Conservation (phyloP, 1,284 basidiomycete species). For the Ustilago xerochloae region DNA sequence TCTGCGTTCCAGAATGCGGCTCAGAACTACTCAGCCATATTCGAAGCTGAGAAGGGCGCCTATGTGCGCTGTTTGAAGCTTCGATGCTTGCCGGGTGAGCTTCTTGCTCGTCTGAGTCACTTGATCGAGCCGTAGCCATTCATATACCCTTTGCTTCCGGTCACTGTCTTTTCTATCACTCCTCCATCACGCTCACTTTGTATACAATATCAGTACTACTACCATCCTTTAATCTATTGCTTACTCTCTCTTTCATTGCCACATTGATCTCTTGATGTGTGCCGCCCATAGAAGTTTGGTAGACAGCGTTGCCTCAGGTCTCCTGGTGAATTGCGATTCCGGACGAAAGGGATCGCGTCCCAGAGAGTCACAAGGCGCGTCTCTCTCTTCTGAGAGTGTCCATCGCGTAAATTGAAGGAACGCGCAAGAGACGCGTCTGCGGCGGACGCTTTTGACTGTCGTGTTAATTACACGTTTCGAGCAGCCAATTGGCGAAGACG, state of each 20-base stretch:
- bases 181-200: not conserved
- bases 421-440: conserved; percentile 29
- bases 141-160: not conserved
- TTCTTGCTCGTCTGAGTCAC: conserved; percentile 48
- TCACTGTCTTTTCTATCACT: not conserved
- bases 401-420: conserved; percentile 37
- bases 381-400: not conserved
- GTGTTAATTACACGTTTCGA: conserved; percentile 36
- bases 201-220: not conserved
- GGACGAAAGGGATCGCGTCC: not conserved
- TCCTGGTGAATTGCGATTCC: not conserved
- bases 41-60: conserved; percentile 55
- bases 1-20: conserved; percentile 56
- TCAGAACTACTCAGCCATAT: conserved; percentile 44
- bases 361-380: not conserved
- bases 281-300: too few relatives aligned
- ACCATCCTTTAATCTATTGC: not conserved
- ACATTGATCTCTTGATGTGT: too few relatives aligned
- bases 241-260: too few relatives aligned
- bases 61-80: conserved; percentile 63
- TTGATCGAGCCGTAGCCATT: conserved; percentile 29
- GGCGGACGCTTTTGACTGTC: conserved; percentile 13
- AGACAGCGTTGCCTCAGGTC: too few relatives aligned
- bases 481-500: not conserved
- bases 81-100: conserved; percentile 54